A percentile compares a stretch with the other conserved stretches of the same genome.
Conservation (phyloP, 768 basidiomycete genomes). For the Tephrocybe sp. region DNA sequence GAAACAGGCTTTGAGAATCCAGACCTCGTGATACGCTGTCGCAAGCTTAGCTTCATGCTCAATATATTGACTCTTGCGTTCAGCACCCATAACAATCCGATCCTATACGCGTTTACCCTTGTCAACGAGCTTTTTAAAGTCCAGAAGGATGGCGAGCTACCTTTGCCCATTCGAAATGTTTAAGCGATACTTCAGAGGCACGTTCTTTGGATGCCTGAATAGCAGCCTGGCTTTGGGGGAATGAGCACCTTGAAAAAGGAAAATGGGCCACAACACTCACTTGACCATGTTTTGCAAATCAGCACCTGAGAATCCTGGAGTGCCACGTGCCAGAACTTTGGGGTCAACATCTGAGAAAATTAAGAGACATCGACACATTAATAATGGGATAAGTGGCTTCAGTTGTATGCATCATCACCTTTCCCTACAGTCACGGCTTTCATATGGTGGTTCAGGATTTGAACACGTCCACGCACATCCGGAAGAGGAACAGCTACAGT, state of each 20-base stretch:
- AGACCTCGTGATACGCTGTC: constrained; percentile 95
- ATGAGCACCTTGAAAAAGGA: constrained; percentile 8
- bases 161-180: constrained; percentile 98
- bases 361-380: constrained; percentile 7
- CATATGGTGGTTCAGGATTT: constrained; percentile 93
- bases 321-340: constrained; percentile 87
- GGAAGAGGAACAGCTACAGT: constrained; percentile 90
- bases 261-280: constrained; percentile 38
- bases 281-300: constrained; percentile 98
- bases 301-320: constrained; percentile 95
- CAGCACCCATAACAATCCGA: constrained; percentile 95
- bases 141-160: constrained; percentile 30
- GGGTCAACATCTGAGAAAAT: constrained; percentile 67
- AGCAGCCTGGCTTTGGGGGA: constrained; percentile 67
- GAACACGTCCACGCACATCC: constrained; percentile 92
- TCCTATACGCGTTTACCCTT: constrained; percentile 43
- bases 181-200: constrained; percentile 64
- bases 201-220: constrained; percentile 91
- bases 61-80: constrained; percentile 87
- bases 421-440: constrained; percentile 62
- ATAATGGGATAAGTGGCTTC: constrained; percentile 2
- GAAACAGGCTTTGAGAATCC: neutral
- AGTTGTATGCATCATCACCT: constrained; percentile 32
- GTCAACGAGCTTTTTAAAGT: neutral
- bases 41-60: constrained; percentile 82